phyloP scores from a whole-genome alignment of 768 basidiomycete species.

The Mycena polygramma region DNA sequence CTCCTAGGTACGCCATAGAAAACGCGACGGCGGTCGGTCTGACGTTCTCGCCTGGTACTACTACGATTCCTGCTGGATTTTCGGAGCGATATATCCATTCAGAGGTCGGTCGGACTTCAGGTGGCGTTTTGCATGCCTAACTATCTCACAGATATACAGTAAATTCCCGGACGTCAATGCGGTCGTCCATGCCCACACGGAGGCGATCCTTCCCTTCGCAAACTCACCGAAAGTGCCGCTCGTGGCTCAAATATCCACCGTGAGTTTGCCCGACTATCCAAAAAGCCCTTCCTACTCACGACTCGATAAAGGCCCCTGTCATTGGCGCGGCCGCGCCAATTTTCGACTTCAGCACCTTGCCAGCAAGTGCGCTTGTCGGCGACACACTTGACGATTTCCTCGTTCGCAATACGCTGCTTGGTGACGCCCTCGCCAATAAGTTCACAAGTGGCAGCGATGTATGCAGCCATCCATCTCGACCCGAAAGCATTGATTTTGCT shows the following conservation, averaged over 20 bases:
- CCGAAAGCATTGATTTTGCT: background rate
- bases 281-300: background rate
- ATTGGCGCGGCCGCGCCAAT: background rate
- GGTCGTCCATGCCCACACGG: background rate
- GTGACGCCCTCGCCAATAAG: background rate
- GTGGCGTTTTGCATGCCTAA: background rate
- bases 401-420: background rate
- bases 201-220: background rate
- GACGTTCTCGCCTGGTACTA: background rate
- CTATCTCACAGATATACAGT: conserved; percentile 11
- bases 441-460: background rate
- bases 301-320: background rate
- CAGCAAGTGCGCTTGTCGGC: background rate
- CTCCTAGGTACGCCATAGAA: conserved; percentile 7
- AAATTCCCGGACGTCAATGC: conserved; percentile 11
- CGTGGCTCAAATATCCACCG: background rate
- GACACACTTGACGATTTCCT: background rate
- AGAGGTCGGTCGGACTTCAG: conserved; percentile 1
- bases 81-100: conserved; percentile 13
- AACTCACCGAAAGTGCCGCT: background rate
- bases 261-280: background rate
- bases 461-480: background rate
- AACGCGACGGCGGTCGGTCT: conserved; percentile 12
- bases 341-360: background rate
- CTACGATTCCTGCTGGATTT: conserved; percentile 4